A percentile compares a stretch with the other conserved stretches of the same genome.
Evolutionary conservation across 371 early-diverging fungal species (phyloP).

Genomic region (Nematocida sp.): DNA sequence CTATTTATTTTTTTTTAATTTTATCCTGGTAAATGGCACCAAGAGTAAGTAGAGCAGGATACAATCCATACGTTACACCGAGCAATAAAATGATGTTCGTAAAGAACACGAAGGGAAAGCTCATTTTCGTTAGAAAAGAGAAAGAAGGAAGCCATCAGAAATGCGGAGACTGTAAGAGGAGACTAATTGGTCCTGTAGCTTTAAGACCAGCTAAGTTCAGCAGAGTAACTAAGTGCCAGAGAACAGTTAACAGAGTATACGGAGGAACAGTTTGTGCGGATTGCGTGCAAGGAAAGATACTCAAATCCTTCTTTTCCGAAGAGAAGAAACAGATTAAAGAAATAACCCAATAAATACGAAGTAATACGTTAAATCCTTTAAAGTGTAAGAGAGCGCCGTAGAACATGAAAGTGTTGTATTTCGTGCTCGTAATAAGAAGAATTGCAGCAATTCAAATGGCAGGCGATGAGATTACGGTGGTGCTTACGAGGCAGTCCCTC

Average conservation of each 20-base stretch:
- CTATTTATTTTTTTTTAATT: constrained; percentile 45
- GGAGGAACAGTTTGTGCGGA: constrained; percentile 61
- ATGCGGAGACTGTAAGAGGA: constrained; percentile 66
- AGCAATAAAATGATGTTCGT: constrained; percentile 58
- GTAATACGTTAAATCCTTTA: too few species aligned
- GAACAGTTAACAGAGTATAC: constrained; percentile 63
- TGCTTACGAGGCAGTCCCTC: neutral
- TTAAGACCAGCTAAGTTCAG: constrained; percentile 65
- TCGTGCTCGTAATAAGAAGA: neutral
- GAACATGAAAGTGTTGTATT: neutral
- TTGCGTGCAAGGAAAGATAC: constrained; percentile 63
- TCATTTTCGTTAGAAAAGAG: constrained; percentile 52
- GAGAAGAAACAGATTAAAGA: constrained; percentile 61
- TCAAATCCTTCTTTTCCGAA: constrained; percentile 62
- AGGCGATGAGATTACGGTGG: constrained; percentile 23
- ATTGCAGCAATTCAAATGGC: neutral
- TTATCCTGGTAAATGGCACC: constrained; percentile 56
- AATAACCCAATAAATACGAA: constrained; percentile 50
- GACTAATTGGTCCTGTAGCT: constrained; percentile 56
- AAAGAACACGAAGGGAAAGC: constrained; percentile 50
- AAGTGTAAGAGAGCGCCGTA: neutral
- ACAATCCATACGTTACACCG: constrained; percentile 64
- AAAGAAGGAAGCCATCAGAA: constrained; percentile 62
- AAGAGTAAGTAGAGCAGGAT: constrained; percentile 54
- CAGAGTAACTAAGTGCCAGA: constrained; percentile 61